A percentile compares a stretch with the other conserved stretches of the same genome.
Conservation (phyloP, 495 filamentous ascomycete genomes). For the Penicillium flavigenum region DNA sequence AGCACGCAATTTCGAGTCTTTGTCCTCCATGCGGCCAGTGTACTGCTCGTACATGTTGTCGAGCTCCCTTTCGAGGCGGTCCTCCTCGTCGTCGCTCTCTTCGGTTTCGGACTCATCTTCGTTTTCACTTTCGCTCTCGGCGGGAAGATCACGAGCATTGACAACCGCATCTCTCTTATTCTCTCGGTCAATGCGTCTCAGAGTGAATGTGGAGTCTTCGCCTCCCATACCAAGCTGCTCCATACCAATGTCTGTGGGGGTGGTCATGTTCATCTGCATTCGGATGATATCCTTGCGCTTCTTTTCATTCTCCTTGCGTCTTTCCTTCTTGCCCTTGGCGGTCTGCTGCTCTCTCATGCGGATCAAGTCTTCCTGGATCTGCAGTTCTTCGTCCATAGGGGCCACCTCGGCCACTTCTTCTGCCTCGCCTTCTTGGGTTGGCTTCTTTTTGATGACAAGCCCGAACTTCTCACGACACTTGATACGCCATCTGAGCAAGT, state of each 20-base stretch:
- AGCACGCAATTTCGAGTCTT: conserved; percentile 81
- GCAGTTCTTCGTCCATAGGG: conserved; percentile 90
- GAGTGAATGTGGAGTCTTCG: conserved; percentile 75
- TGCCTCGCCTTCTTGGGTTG: conserved; percentile 50
- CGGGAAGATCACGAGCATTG: conserved; percentile 71
- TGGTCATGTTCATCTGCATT: conserved; percentile 95
- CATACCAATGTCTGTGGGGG: conserved; percentile 92
- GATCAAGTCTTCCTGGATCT: conserved; percentile 83
- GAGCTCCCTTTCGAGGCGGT: conserved; percentile 77
- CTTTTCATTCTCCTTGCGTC: conserved; percentile 80
- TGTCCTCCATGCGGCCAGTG: conserved; percentile 71
- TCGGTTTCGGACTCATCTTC: conserved; percentile 60
- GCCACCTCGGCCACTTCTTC: conserved; percentile 79
- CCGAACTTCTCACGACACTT: conserved; percentile 91
- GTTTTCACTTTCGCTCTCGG: conserved; percentile 55
- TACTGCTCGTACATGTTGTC: conserved; percentile 85
- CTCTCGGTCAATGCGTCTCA: conserved; percentile 75
- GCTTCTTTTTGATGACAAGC: conserved; percentile 66
- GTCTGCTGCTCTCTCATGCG: conserved; percentile 74
- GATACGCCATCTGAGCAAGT: conserved; percentile 87
- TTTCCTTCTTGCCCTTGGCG: conserved; percentile 72
- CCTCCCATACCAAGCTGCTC: conserved; percentile 80
- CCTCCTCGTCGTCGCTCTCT: conserved; percentile 74
- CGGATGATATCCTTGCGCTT: conserved; percentile 88
- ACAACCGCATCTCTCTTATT: conserved; percentile 67